Conservation (phyloP, 306 rosid species). For the Ammopiptanthus mongolicus region DNA sequence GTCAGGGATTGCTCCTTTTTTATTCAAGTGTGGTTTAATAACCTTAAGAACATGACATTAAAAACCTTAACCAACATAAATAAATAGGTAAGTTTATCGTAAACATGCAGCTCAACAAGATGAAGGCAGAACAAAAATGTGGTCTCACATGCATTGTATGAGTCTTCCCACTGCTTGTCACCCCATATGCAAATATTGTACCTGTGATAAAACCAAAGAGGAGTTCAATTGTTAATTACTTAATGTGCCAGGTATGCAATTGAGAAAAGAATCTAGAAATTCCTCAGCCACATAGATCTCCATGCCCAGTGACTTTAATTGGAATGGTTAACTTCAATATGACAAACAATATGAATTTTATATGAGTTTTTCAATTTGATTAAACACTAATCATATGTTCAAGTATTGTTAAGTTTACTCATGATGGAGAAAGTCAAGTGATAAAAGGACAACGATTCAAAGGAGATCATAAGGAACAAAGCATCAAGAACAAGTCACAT, state of each 20-base stretch:
- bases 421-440: no score
- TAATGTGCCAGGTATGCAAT: conserved; percentile 21
- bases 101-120: conserved; percentile 6
- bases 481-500: no score
- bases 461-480: no score
- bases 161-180: conserved; percentile 99
- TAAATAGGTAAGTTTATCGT: background rate
- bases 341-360: no score
- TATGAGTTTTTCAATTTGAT: no score
- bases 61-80: background rate
- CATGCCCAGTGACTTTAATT: background rate
- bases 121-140: conserved; percentile 19
- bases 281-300: background rate
- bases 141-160: conserved; percentile 98
- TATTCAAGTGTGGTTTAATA: background rate
- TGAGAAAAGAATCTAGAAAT: conserved; percentile 23
- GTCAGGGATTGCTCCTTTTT: conserved; percentile 5
- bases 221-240: conserved; percentile 10
- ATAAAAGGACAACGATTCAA: no score
- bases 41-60: background rate
- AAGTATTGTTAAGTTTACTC: no score
- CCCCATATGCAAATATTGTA: conserved; percentile 97
- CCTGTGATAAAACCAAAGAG: conserved; percentile 49
- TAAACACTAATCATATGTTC: no score
- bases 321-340: conserved; percentile 12